Evolutionary conservation across 768 basidiomycete species (phyloP), one percentile per base, ranked within the genome.

Genomic region (Boletales sp.): DNA sequence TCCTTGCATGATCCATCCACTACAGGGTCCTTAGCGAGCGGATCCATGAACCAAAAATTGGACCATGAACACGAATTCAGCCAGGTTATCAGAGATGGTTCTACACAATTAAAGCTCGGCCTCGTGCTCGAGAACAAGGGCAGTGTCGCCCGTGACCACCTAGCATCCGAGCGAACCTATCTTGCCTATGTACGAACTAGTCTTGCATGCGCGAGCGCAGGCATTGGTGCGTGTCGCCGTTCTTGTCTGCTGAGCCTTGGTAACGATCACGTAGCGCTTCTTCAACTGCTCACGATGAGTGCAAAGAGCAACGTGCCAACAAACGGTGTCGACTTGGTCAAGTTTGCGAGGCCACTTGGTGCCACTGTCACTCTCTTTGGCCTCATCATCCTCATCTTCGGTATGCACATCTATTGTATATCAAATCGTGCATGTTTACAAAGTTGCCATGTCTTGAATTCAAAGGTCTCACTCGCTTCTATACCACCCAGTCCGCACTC

Each of bases 121-220:
- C 57, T 76, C 49, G 62, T 69, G 2, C 66, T 84, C 31, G 74
- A 82, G 59, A 84, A 84, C 60, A 73, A 74, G 18, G 83, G 83
- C 9, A 83, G 77, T 54, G 80, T 82, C 3, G 83, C 83, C 8
- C 74, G 83, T 10, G 83, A 85, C 56, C 83, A 85, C 57, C 69
- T 84, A 1, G 83, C 83, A 2, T 79, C 75, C 14, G 83, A 84
- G 57, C 70, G 83, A 41, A 84, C 83, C 2, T 84, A 81, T 57
- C 66, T 85, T 34, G 81, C 83, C 12, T 85, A 84, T 55, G 70
- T 82, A 43, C 73, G 83, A n/a, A 85, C 83, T 3, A 83, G 82
- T 57, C 69, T 85, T 41, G 76, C 80, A 1, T 71, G 83, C 34
- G 78, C 81, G 4, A 75, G 80, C 2, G 70, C 80, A 5, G 83